Percentiles rank a stretch among this genome's conserved stretches.
Conservation (phyloP, 139 green algal genomes). For the Trebouxia sp. region DNA sequence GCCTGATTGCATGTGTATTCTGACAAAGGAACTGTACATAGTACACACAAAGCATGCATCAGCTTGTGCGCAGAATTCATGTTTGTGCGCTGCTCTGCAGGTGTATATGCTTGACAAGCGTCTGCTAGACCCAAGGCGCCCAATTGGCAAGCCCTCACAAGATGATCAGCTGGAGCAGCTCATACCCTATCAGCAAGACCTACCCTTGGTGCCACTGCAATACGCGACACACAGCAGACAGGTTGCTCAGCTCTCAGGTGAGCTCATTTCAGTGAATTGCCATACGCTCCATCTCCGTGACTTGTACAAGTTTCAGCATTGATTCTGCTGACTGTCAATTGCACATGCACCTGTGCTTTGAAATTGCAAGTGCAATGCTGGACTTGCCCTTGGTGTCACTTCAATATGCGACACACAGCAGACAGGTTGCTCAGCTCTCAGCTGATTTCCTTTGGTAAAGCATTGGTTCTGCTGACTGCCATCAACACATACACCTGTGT, state of each 20-base stretch:
- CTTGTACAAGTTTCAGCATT: too few relatives aligned
- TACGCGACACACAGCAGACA: slow-evolving; percentile 66
- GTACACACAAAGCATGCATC: neutral
- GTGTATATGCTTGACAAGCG: slow-evolving; percentile 89
- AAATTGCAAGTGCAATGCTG: too few relatives aligned
- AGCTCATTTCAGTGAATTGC: too few relatives aligned
- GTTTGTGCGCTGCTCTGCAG: slow-evolving; percentile 37
- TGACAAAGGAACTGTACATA: neutral
- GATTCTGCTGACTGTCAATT: neutral
- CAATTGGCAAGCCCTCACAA: slow-evolving; percentile 54
- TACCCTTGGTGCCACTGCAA: slow-evolving; percentile 53
- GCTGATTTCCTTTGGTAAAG: too few relatives aligned
- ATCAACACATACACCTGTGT: neutral
- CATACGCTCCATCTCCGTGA: too few relatives aligned
- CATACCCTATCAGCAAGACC: slow-evolving; percentile 77
- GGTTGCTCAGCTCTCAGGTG: slow-evolving; percentile 41
- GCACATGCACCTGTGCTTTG: neutral
- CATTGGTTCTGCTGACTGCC: too few relatives aligned
- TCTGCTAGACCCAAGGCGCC: slow-evolving; percentile 86
- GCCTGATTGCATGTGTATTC: neutral
- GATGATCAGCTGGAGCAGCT: slow-evolving; percentile 86
- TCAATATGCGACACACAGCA: slow-evolving; percentile 62
- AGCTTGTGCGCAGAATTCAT: neutral
- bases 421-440: slow-evolving; percentile 44
- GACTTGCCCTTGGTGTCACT: slow-evolving; percentile 57